phyloP scores from a whole-genome alignment of 306 rosid species.

The Vigna hirtella region DNA sequence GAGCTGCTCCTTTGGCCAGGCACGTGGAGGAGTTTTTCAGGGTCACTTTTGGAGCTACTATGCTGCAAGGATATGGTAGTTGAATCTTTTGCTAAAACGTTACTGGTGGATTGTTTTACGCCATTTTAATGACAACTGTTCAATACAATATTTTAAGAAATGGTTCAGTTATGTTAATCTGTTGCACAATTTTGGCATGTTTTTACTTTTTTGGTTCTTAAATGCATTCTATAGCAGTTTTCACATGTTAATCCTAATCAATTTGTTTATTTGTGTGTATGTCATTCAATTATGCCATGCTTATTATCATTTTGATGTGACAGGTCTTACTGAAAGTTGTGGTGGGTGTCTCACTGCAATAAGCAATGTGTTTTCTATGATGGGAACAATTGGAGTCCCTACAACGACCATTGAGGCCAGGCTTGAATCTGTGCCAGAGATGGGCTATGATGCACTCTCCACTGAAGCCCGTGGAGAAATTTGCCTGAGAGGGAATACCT shows the following conservation, averaged over 20 bases:
- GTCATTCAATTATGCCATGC: background rate
- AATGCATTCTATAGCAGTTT: background rate
- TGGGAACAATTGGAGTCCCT: conserved; percentile 94
- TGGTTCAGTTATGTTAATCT: conserved; percentile 8
- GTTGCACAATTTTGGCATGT: background rate
- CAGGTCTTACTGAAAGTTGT: conserved; percentile 92
- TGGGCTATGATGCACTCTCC: conserved; percentile 84
- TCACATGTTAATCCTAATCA: background rate
- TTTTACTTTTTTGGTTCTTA: background rate
- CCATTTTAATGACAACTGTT: conserved; percentile 3
- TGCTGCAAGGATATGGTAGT: conserved; percentile 97
- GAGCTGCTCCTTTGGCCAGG: conserved; percentile 93
- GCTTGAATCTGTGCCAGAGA: conserved; percentile 76
- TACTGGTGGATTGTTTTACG: conserved; percentile 10
- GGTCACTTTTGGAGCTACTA: conserved; percentile 74
- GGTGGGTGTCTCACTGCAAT: conserved; percentile 83
- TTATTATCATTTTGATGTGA: conserved; percentile 27
- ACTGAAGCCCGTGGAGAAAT: conserved; percentile 85
- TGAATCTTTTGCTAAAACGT: conserved; percentile 30
- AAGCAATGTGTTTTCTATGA: conserved; percentile 74
- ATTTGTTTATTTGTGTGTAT: background rate
- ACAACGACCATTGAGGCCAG: conserved; percentile 87
- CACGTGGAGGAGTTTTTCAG: conserved; percentile 94
- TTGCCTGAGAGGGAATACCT: conserved; percentile 82
- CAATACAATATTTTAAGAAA: conserved; percentile 11